These are phyloP conservation scores for Hanseniaspora occidentalis DNA, from an alignment of 805 yeast genomes.

Conservation along the genomic window DNA sequence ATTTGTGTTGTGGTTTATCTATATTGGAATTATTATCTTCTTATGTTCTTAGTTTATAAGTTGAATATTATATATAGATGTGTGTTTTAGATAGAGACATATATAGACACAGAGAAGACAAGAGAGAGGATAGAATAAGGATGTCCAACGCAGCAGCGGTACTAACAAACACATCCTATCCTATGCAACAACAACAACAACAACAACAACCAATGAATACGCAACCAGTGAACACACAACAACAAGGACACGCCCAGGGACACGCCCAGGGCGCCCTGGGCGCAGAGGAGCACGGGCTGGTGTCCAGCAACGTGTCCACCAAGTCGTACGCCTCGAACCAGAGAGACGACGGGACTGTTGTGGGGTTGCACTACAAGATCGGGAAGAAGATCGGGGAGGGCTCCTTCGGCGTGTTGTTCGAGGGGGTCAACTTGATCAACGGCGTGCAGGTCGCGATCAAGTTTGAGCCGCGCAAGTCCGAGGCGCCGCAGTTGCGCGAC, in stretches of 20 bases:
- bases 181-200: too few species aligned
- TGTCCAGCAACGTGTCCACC: conserved; percentile 2
- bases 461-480: conserved; percentile 92
- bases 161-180: neutral
- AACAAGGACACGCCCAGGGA: neutral
- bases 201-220: neutral
- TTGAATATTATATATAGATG: too few species aligned
- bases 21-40: neutral
- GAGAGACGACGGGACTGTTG: conserved; percentile 29
- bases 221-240: neutral
- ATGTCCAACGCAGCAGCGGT: neutral
- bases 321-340: conserved; percentile 6
- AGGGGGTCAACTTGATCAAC: conserved; percentile 85
- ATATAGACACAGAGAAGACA: neutral
- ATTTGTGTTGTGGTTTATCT: neutral
- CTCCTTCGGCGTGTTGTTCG: conserved; percentile 94
- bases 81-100: too few species aligned
- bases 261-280: neutral
- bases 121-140: neutral
- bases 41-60: neutral
- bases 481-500: conserved; percentile 94
- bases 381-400: conserved; percentile 99
- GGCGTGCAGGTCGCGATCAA: conserved; percentile 92
- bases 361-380: conserved; percentile 91
- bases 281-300: neutral